A percentile compares a stretch with the other conserved stretches of the same genome.
phyloP scores from a whole-genome alignment of 2,329 filamentous ascomycete genomes.

The Endoconidiophora polonica region DNA sequence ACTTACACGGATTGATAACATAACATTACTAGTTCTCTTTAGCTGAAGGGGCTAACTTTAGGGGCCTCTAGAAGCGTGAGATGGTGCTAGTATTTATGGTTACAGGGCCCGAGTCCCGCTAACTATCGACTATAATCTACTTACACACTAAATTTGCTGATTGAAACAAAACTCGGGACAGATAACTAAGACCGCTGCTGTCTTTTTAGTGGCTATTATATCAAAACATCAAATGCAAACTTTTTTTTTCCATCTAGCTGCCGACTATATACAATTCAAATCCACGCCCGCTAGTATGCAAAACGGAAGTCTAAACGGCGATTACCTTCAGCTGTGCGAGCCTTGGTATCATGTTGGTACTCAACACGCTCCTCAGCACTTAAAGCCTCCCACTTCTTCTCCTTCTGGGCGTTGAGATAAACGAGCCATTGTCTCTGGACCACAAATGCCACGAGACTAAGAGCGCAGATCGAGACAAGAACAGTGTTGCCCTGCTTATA shows the following conservation, averaged over 20 bases:
- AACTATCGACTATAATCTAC: too few relatives aligned
- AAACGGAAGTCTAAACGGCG: constrained; percentile 15
- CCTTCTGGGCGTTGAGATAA: constrained; percentile 20
- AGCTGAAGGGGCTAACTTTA: too few relatives aligned
- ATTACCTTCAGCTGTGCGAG: constrained; percentile 14
- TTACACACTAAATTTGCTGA: too few relatives aligned
- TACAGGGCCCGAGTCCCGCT: too few relatives aligned
- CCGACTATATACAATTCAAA: constrained; percentile 8
- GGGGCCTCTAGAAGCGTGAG: too few relatives aligned
- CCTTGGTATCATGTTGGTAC: constrained; percentile 13
- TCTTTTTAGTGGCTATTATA: background rate
- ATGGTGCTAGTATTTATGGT: too few relatives aligned
- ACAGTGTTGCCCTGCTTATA: constrained; percentile 28
- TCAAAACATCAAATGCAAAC: background rate
- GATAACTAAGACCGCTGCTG: background rate
- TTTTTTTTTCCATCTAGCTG: background rate
- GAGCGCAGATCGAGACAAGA: constrained; percentile 15
- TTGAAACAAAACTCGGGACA: background rate
- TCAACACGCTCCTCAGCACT: constrained; percentile 10
- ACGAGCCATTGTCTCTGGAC: constrained; percentile 25
- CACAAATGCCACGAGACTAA: constrained; percentile 23
- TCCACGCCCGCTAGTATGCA: constrained; percentile 1
- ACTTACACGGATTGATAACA: too few relatives aligned
- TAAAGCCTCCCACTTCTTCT: constrained; percentile 11
- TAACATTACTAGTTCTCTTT: too few relatives aligned